These are phyloP conservation scores for Multifurca ochricompacta DNA, from an alignment of 768 basidiomycete species.

Conservation along the genomic window DNA sequence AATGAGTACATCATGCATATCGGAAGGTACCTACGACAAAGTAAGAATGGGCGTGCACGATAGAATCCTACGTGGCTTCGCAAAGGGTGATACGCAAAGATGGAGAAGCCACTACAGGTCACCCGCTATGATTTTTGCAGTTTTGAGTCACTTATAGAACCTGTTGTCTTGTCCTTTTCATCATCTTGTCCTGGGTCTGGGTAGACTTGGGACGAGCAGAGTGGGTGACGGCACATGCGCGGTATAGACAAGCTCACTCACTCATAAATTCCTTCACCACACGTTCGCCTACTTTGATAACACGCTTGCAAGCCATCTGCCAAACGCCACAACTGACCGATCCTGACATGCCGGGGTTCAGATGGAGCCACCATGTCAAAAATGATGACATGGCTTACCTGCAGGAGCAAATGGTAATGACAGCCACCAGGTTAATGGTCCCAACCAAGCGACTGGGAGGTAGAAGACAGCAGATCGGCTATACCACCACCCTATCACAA, in stretches of 20 bases:
- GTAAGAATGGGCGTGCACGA: neutral
- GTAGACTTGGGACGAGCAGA: neutral
- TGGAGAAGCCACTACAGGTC: neutral
- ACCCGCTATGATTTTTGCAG: neutral
- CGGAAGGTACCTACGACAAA: neutral
- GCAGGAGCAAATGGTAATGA: constrained; percentile 85
- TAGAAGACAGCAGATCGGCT: constrained; percentile 88
- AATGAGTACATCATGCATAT: neutral
- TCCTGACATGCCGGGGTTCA: constrained; percentile 38
- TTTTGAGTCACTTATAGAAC: too few relatives aligned
- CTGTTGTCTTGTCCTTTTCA: too few relatives aligned
- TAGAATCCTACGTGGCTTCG: neutral
- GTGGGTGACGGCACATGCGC: neutral
- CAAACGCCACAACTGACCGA: constrained; percentile 90
- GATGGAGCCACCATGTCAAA: constrained; percentile 1
- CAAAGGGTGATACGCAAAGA: neutral
- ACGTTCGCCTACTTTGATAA: constrained; percentile 70
- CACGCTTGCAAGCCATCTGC: constrained; percentile 89
- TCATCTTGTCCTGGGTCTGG: neutral
- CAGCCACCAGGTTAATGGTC: constrained; percentile 81
- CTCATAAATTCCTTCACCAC: constrained; percentile 15
- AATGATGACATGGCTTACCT: constrained; percentile 40
- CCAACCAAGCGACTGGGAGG: constrained; percentile 85
- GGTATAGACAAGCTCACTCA: neutral
- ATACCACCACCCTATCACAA: constrained; percentile 87